Conservation (phyloP, 164 flowering plant species). For the Annona cherimola region DNA sequence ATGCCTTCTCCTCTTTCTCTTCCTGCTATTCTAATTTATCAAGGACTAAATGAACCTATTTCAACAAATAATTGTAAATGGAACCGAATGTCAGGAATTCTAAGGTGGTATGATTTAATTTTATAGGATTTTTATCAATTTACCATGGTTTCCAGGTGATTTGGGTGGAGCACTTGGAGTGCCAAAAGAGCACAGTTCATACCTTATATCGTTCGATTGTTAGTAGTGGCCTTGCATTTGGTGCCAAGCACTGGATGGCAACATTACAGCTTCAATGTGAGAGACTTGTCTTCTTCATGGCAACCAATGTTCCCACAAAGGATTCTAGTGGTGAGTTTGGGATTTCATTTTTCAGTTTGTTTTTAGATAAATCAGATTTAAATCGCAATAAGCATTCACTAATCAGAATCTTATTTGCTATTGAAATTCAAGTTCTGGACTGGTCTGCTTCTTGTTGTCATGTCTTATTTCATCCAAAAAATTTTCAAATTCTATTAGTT, state of each 20-base stretch:
- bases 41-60: too few relatives aligned
- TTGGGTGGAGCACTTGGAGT: conserved; percentile 93
- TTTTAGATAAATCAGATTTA: background rate
- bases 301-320: conserved; percentile 96
- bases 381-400: background rate
- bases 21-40: too few relatives aligned
- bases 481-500: too few relatives aligned
- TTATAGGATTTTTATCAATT: too few relatives aligned
- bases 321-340: conserved; percentile 70
- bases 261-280: conserved; percentile 88
- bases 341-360: background rate
- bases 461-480: too few relatives aligned
- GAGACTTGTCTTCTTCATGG: conserved; percentile 82
- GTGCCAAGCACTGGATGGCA: conserved; percentile 90
- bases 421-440: too few relatives aligned
- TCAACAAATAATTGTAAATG: too few relatives aligned
- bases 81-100: too few relatives aligned
- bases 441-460: too few relatives aligned
- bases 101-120: too few relatives aligned
- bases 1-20: background rate
- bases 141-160: conserved; percentile 47
- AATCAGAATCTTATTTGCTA: background rate
- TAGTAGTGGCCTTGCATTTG: conserved; percentile 83
- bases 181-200: conserved; percentile 61
- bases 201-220: conserved; percentile 66